A percentile compares a stretch with the other conserved stretches of the same genome.
Evolutionary conservation across 306 rosid genomes (phyloP).

Genomic region (Ceratonia siliqua): DNA sequence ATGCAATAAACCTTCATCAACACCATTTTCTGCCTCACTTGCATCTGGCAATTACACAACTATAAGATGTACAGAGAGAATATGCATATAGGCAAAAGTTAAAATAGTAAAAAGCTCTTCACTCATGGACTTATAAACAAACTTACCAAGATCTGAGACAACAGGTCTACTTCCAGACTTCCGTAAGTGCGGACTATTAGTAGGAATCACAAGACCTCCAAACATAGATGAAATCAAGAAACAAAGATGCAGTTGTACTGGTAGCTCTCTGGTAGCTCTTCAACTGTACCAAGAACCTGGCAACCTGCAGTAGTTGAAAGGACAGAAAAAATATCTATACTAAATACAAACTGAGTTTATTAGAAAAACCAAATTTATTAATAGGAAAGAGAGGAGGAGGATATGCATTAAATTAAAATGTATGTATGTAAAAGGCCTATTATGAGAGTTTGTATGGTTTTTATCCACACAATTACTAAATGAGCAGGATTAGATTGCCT

Average conservation of each 20-base stretch:
- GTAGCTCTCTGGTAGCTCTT: constrained; percentile 22
- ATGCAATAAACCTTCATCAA: constrained; percentile 61
- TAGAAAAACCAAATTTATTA: neutral
- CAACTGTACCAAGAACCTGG: constrained; percentile 43
- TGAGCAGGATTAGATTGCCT: neutral
- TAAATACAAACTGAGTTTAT: constrained; percentile 4
- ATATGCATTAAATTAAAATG: neutral
- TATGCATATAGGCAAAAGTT: neutral
- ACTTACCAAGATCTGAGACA: constrained; percentile 80
- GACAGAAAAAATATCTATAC: neutral
- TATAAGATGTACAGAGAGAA: constrained; percentile 20
- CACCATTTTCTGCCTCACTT: constrained; percentile 70
- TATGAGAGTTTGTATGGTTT: neutral
- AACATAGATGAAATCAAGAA: constrained; percentile 73
- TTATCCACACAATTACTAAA: constrained; percentile 4
- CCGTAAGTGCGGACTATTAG: constrained; percentile 87
- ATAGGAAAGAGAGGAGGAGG: neutral
- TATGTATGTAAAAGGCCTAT: neutral
- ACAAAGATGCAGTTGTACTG: constrained; percentile 27
- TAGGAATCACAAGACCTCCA: constrained; percentile 63
- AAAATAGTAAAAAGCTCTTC: constrained; percentile 17
- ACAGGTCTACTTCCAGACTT: constrained; percentile 93
- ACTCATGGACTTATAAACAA: constrained; percentile 15
- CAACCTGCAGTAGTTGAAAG: constrained; percentile 41
- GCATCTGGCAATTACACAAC: constrained; percentile 45